Conservation (phyloP, 2,329 filamentous ascomycete genomes). For the Lizonia empirigonia region DNA sequence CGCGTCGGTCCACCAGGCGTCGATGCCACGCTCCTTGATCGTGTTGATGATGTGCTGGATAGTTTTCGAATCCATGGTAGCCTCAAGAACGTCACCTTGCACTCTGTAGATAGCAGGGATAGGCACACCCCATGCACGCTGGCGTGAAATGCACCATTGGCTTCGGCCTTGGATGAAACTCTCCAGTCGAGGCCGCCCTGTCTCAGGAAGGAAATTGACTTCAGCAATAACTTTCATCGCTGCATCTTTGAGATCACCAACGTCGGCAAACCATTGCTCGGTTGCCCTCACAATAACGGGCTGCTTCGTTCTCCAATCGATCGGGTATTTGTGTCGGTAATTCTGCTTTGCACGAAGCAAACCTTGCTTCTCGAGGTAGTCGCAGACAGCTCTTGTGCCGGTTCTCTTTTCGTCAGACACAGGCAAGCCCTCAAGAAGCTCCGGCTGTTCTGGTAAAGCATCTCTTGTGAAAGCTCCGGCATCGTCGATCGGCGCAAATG, state of each 20-base stretch:
- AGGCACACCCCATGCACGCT: constrained; percentile 94
- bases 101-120: constrained; percentile 86
- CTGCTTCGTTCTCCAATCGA: constrained; percentile 95
- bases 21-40: constrained; percentile 77
- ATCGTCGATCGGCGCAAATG: constrained; percentile 82
- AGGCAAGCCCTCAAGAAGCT: constrained; percentile 69
- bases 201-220: constrained; percentile 79
- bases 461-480: constrained; percentile 79
- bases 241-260: constrained; percentile 76
- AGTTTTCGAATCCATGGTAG: constrained; percentile 77
- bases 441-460: constrained; percentile 73
- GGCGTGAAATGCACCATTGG: constrained; percentile 98
- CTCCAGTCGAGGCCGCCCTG: constrained; percentile 74
- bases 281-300: constrained; percentile 92
- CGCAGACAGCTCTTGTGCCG: constrained; percentile 65
- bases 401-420: constrained; percentile 70
- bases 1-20: constrained; percentile 92
- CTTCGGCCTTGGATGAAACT: constrained; percentile 86
- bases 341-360: constrained; percentile 72
- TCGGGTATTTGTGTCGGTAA: constrained; percentile 91
- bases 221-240: constrained; percentile 72
- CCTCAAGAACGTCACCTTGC: constrained; percentile 64
- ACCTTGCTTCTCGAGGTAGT: constrained; percentile 60
- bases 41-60: constrained; percentile 84
- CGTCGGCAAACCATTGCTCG: constrained; percentile 97